Conservation (phyloP, 108 stramenopile species). For the Skeletonema potamos region DNA sequence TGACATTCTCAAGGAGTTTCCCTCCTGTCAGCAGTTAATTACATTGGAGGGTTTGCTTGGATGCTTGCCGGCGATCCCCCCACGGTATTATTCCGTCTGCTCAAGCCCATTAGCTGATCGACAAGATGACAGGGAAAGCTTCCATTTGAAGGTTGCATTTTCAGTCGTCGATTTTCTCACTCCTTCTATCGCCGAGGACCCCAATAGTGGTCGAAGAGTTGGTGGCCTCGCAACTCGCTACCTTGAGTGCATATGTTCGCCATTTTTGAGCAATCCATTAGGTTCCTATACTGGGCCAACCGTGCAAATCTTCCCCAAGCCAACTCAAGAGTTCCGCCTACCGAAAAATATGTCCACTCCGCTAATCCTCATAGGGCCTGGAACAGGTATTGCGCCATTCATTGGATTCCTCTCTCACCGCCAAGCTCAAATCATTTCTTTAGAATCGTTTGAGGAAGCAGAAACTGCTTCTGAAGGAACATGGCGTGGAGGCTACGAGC, state of each 20-base stretch:
- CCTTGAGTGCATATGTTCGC: slow-evolving; percentile 69
- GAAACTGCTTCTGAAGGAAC: slow-evolving; percentile 68
- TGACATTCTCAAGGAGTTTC: slow-evolving; percentile 87
- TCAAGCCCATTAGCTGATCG: slow-evolving; percentile 79
- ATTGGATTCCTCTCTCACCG: slow-evolving; percentile 90
- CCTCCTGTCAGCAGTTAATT: slow-evolving; percentile 70
- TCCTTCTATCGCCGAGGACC: slow-evolving; percentile 35
- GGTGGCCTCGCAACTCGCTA: slow-evolving; percentile 80
- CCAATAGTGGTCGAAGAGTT: slow-evolving; percentile 55
- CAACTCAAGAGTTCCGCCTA: slow-evolving; percentile 81
- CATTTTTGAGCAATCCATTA: slow-evolving; percentile 43
- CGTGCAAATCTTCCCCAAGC: slow-evolving; percentile 86
- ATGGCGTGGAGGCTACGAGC: slow-evolving; percentile 81
- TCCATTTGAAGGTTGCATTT: slow-evolving; percentile 75
- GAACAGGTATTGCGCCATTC: slow-evolving; percentile 98
- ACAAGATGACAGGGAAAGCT: slow-evolving; percentile 5
- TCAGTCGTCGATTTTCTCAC: slow-evolving; percentile 90
- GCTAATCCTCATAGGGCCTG: slow-evolving; percentile 95
- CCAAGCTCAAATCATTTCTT: slow-evolving; percentile 49
- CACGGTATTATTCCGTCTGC: slow-evolving; percentile 92
- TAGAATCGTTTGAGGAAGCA: slow-evolving; percentile 45
- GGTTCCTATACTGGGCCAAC: slow-evolving; percentile 4
- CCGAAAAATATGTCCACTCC: slow-evolving; percentile 73
- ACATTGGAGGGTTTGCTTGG: slow-evolving; percentile 70
- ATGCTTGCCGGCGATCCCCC: slow-evolving; percentile 73